A percentile compares a stretch with the other conserved stretches of the same genome.
phyloP scores from a whole-genome alignment of 768 basidiomycete species.

The Dictyophora rubrovolvata region DNA sequence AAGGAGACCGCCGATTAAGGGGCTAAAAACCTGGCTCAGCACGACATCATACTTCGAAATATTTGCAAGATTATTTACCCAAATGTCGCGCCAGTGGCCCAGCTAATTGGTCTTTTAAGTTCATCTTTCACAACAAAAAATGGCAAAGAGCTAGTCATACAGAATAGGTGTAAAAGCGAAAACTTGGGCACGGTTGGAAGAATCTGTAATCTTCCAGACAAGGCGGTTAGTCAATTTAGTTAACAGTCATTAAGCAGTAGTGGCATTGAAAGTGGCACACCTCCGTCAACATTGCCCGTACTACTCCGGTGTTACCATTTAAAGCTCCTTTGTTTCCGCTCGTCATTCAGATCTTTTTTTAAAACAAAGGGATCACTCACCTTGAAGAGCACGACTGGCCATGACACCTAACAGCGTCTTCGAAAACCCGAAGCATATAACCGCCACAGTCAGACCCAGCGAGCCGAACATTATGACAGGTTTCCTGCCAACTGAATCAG shows the following conservation, averaged over 20 bases:
- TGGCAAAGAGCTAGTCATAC: neutral
- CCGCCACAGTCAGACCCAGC: neutral
- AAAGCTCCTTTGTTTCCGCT: neutral
- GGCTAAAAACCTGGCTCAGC: neutral
- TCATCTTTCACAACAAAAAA: too few species aligned
- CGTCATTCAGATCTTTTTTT: neutral
- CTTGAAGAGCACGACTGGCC: neutral
- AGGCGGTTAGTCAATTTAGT: neutral
- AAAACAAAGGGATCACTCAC: neutral
- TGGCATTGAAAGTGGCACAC: neutral
- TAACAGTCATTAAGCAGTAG: neutral
- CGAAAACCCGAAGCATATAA: neutral
- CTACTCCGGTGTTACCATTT: neutral
- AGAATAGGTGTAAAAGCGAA: neutral
- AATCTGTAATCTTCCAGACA: neutral
- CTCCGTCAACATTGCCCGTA: neutral
- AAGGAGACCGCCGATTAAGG: constrained; percentile 11
- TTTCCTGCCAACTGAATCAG: neutral
- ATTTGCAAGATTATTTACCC: neutral
- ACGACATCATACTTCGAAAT: neutral
- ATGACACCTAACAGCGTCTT: neutral
- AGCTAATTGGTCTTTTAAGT: neutral
- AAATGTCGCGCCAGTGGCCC: neutral
- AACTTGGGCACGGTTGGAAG: neutral
- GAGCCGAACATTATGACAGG: neutral